These are phyloP conservation scores for Aspergillus indologenus DNA, from an alignment of 495 filamentous ascomycete genomes.

Conservation along the genomic window DNA sequence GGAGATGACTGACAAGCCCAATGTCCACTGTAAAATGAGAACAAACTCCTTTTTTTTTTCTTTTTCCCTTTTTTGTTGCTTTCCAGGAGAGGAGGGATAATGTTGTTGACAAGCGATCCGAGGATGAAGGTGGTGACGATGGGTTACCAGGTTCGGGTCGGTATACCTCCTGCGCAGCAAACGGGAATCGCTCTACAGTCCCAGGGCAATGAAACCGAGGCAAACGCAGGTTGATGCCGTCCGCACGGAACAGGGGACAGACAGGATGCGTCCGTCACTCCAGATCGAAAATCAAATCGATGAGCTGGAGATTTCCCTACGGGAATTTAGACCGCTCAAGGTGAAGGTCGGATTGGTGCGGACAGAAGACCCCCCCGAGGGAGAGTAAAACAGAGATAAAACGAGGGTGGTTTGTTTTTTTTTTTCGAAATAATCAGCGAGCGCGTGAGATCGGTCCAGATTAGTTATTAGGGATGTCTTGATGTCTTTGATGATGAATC, in stretches of 20 bases:
- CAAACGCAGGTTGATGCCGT: slow-evolving; percentile 18
- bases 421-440: slow-evolving; percentile 19
- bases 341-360: slow-evolving; percentile 13
- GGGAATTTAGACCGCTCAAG: not conserved
- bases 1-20: slow-evolving; percentile 11
- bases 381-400: slow-evolving; percentile 14
- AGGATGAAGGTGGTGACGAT: slow-evolving; percentile 4
- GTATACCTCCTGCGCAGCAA: slow-evolving; percentile 20
- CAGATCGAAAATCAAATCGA: not conserved
- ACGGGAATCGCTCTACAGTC: slow-evolving; percentile 23
- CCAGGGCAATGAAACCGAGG: slow-evolving; percentile 7
- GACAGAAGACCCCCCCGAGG: not conserved
- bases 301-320: not conserved
- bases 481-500: too few relatives aligned
- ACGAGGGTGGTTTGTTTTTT: slow-evolving; percentile 21
- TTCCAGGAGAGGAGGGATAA: slow-evolving; percentile 4
- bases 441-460: slow-evolving; percentile 16
- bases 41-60: not conserved
- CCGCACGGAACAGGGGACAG: slow-evolving; percentile 10
- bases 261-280: slow-evolving; percentile 6
- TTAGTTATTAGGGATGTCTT: slow-evolving; percentile 20
- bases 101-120: slow-evolving; percentile 8
- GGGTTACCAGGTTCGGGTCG: slow-evolving; percentile 15
- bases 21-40: slow-evolving; percentile 3
- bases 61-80: not conserved